Percentiles rank a stretch among this genome's conserved stretches.
Evolutionary conservation across 2,329 filamentous ascomycete species (phyloP).

Genomic region (Monosporascus cannonballus): DNA sequence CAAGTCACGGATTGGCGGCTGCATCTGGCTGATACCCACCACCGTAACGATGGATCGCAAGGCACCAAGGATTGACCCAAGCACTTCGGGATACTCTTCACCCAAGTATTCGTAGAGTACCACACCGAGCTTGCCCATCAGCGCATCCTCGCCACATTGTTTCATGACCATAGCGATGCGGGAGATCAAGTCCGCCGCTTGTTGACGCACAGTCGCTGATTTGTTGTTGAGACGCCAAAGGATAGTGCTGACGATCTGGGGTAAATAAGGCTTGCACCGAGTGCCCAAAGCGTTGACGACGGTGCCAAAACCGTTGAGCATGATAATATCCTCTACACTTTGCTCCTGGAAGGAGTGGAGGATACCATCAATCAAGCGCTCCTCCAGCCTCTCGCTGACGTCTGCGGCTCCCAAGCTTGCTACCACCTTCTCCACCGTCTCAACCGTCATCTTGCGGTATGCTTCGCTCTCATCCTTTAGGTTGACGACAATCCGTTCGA

Average conservation of each 20-base stretch:
- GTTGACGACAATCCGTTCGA: constrained; percentile 88
- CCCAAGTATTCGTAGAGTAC: constrained; percentile 97
- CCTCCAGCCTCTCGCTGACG: constrained; percentile 86
- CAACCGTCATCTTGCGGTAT: constrained; percentile 98
- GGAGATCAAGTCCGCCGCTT: constrained; percentile 92
- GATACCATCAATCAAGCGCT: constrained; percentile 90
- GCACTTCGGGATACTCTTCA: constrained; percentile 96
- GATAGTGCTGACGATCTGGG: constrained; percentile 94
- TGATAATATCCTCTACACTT: constrained; percentile 89
- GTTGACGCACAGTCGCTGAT: constrained; percentile 90
- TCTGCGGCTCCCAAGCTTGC: constrained; percentile 90
- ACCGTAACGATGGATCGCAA: constrained; percentile 95
- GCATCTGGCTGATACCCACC: constrained; percentile 96
- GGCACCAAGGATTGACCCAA: constrained; percentile 92
- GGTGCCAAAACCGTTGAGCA: constrained; percentile 96
- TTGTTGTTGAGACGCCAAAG: constrained; percentile 98
- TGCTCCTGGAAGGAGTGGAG: constrained; percentile 97
- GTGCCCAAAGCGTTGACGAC: constrained; percentile 93
- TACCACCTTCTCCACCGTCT: constrained; percentile 95
- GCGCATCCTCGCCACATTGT: constrained; percentile 90
- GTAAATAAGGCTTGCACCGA: constrained; percentile 91
- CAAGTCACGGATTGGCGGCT: constrained; percentile 93
- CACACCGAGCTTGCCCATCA: constrained; percentile 91
- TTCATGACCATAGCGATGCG: constrained; percentile 99
- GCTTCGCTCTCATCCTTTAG: constrained; percentile 97